A percentile compares a stretch with the other conserved stretches of the same genome.
Evolutionary conservation across 2,329 filamentous ascomycete species (phyloP).

Genomic region (Botryosphaeria dothidea): DNA sequence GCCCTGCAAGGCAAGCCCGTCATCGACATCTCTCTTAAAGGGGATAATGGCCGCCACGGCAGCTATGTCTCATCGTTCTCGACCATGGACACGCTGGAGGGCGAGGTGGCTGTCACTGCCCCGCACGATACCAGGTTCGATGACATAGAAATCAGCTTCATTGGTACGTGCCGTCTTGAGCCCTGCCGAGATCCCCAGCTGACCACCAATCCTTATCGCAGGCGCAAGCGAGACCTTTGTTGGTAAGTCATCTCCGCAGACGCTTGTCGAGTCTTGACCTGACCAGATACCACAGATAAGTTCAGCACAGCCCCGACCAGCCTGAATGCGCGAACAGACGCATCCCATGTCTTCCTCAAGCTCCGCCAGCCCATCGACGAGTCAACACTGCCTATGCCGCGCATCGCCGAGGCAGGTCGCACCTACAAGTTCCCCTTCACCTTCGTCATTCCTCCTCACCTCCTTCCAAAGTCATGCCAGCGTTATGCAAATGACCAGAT

Average conservation of each 20-base stretch:
- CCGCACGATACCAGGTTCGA: conserved; percentile 58
- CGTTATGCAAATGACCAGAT: conserved; percentile 52
- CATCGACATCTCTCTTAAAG: conserved; percentile 45
- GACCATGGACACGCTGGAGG: conserved; percentile 59
- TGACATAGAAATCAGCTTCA: conserved; percentile 59
- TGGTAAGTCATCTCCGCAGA: background rate
- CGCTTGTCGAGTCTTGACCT: background rate
- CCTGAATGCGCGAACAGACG: conserved; percentile 55
- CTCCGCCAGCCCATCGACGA: conserved; percentile 61
- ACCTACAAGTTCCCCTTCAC: conserved; percentile 63
- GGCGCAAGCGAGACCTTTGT: conserved; percentile 55
- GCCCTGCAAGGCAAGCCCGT: conserved; percentile 38
- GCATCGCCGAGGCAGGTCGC: conserved; percentile 55
- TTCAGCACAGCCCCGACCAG: conserved; percentile 53
- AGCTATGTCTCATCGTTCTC: conserved; percentile 52
- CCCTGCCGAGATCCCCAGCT: conserved; percentile 20
- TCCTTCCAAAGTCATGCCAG: conserved; percentile 64
- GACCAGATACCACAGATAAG: conserved; percentile 43
- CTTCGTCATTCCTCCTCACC: conserved; percentile 62
- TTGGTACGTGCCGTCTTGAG: conserved; percentile 45
- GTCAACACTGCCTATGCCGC: conserved; percentile 54
- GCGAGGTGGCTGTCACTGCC: conserved; percentile 52
- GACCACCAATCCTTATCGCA: conserved; percentile 27
- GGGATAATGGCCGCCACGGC: conserved; percentile 29
- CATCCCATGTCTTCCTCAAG: conserved; percentile 62